Base-by-base conservation (phyloP, 768 basidiomycete species). In the Leccinum longicurvipes region DNA sequence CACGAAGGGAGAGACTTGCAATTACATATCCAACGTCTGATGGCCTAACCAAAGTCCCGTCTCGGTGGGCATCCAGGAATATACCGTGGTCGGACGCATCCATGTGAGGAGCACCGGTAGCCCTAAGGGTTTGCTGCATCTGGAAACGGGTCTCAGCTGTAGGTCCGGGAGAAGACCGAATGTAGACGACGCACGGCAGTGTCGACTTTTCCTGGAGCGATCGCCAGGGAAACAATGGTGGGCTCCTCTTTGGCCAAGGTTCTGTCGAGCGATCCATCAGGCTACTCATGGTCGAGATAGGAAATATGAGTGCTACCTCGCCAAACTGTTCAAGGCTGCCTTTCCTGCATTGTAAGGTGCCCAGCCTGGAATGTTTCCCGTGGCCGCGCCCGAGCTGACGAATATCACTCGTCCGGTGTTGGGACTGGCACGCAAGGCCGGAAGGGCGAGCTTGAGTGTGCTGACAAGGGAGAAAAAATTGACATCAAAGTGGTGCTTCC, bases 151-250 rank as follows among this genome's bases (percentile, higher is more conserved):
- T 32, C 21, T 42, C 51, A 24, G 45, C 27, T 27, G 42, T 50
- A 34, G 14, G 48, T 25, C 47, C 21, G 46, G 32, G 34, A 53
- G 34, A 47, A 19, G 14, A 47, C 53, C 25, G 23, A 19, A 39
- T 11, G 32, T 17, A 42, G 34, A 46, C 34, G 17, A 78, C 82
- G 61, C 68, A 91, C 93, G 25, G 72, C 74, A 8, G 93, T 95
- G 58, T 95, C 85, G 25, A 97, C 92, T 72, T 86, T 86, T 14
- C 95, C 95, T 1, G 95, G 95, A 4, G 93, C 82, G 3, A 97
- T 62, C 15, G 94, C 88, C 29, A 95, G 79, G 3, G 85, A 83
- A 8, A 80, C 77, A 34, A 97, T 74, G 31, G 78, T 75, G n/a
- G 83, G 82, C 69, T 97, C 93, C 68, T 97, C 95, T 62, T 82